Conservation (phyloP, 1,284 basidiomycete species). For the Pseudomicrostroma phylloplanum region DNA sequence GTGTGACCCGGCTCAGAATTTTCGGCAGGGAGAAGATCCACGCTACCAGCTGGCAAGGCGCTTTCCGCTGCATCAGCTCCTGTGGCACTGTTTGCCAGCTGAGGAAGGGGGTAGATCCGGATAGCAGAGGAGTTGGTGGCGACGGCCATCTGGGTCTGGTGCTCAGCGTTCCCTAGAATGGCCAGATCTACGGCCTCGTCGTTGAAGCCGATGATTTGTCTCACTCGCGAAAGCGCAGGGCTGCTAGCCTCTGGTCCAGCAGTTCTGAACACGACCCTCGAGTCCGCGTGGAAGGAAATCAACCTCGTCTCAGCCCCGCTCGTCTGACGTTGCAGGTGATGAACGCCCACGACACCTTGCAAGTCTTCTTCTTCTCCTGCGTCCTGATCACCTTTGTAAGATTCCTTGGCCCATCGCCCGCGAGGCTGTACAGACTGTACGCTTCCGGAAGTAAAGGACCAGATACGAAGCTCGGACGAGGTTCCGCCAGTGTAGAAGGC, state of each 20-base stretch:
- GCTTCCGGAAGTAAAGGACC: conserved; percentile 23
- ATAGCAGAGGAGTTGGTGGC: conserved; percentile 93
- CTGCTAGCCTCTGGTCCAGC: conserved; percentile 54
- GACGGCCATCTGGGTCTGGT: conserved; percentile 67
- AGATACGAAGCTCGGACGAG: conserved; percentile 32
- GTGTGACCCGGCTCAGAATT: conserved; percentile 57
- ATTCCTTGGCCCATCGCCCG: conserved; percentile 9
- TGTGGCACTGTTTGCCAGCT: conserved; percentile 9
- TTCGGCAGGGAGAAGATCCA: conserved; percentile 25
- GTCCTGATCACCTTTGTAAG: not conserved
- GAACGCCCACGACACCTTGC: conserved; percentile 37
- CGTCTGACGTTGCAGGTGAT: conserved; percentile 12
- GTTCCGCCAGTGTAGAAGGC: conserved; percentile 42
- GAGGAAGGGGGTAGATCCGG: conserved; percentile 65
- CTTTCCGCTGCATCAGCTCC: conserved; percentile 14
- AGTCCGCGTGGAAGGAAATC: conserved; percentile 81
- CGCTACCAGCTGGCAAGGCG: conserved; percentile 15
- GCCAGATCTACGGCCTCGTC: conserved; percentile 90
- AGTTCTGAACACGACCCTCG: conserved; percentile 76
- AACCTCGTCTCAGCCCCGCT: conserved; percentile 48
- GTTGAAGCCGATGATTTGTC: conserved; percentile 88
- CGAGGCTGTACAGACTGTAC: conserved; percentile 17
- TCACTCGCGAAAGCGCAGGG: conserved; percentile 56
- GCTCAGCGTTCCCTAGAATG: conserved; percentile 42
- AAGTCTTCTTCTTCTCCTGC: conserved; percentile 30